Base-by-base conservation (phyloP, 257 asterid genomes). In the Agastache rugosa region DNA sequence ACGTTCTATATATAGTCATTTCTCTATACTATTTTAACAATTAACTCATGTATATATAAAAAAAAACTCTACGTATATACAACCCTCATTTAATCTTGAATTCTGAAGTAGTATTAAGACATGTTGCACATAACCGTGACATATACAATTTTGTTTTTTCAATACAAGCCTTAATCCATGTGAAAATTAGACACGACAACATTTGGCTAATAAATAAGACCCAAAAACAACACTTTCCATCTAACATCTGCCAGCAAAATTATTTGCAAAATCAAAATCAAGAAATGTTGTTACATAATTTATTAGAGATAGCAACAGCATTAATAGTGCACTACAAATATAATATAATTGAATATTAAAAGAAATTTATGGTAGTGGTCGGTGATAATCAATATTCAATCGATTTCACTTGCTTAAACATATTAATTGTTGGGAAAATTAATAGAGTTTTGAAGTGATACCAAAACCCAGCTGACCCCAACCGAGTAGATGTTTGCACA, bases 221-320 rank as follows among this genome's bases (percentile, higher is more conserved):
- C 65, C 72, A 37, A 63, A 54, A 29, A 10, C 56, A n/a, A 37
- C 23, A 31, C 35, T 50, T 34, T 51, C 66, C 56, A 34, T 63
- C 72, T 15, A 2, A 22, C 16, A 39, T n/a, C 47, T 51, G 51
- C 66, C 78, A 50, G 51, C 55, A 20, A 51, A 63, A 5, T 5
- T 8, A 6, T 50, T 20, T 20, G 72, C 78, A 51, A 74, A 35
- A 29, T 53, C 78, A 51, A 74, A 35, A 29, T 53, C 6, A 50
- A 51, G 29, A 34, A 53, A 73, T 34, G 56, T 34, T 16, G 78
- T 51, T 44, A 61, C 53, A 22, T 35, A 22, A 50, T 53, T 62
- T 20, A 34, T 63, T 22, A 50, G 14, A 47, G 17, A 63, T 22
- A 14, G 65, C 66, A 37, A 51, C 65, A 15, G 37, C 62, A 48